Evolutionary conservation across 2,329 filamentous ascomycete species (phyloP).

Genomic region (Apiospora arundinis): DNA sequence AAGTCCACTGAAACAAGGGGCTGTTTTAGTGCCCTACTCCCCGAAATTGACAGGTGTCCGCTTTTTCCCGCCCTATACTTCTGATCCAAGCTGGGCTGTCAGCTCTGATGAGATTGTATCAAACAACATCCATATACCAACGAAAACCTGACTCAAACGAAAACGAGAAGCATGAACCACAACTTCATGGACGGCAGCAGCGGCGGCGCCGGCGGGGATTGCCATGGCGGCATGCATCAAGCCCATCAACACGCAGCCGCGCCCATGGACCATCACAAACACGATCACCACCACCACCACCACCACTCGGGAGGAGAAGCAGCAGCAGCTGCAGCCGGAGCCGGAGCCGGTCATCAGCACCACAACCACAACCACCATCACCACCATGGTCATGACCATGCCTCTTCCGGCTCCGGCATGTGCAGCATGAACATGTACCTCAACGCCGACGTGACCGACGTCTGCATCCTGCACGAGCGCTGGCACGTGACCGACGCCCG

Average conservation of each 20-base stretch:
- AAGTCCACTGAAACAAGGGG: conserved; percentile 18
- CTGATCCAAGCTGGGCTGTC: neutral
- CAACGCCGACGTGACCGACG: conserved; percentile 17
- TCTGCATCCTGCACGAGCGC: conserved; percentile 21
- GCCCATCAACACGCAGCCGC: neutral
- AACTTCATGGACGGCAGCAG: neutral
- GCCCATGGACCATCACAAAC: neutral
- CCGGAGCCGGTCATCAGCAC: neutral
- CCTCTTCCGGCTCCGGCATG: neutral
- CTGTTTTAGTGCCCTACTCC: neutral
- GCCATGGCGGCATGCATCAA: conserved; percentile 7
- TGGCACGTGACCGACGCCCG: conserved; percentile 17
- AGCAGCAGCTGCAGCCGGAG: neutral
- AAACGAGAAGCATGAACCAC: neutral
- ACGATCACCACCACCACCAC: neutral
- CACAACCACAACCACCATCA: conserved; percentile 1
- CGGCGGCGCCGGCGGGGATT: neutral
- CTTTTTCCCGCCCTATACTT: neutral
- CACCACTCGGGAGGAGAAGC: neutral
- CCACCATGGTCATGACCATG: neutral
- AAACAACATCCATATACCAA: neutral
- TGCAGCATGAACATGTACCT: conserved; percentile 22
- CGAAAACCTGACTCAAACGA: neutral
- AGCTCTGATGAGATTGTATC: neutral
- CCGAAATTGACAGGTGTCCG: neutral